Percentiles rank a stretch among this genome's conserved stretches.
These are phyloP conservation scores for Monosporascus cannonballus DNA, from an alignment of 2,329 filamentous ascomycete species.

Conservation along the genomic window DNA sequence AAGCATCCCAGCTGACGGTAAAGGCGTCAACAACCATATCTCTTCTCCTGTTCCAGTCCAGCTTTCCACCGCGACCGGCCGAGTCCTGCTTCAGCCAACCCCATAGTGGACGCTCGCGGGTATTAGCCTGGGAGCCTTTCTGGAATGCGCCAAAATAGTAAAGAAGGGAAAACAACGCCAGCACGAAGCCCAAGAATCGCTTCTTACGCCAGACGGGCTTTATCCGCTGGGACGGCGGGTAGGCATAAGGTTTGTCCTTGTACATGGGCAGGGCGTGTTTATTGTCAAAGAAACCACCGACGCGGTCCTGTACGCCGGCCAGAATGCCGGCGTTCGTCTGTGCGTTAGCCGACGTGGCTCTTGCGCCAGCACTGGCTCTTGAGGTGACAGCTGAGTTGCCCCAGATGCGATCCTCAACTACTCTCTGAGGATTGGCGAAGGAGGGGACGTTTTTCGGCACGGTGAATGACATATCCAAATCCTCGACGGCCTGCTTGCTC, in stretches of 20 bases:
- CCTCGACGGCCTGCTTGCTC: constrained; percentile 29
- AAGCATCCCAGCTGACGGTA: constrained; percentile 84
- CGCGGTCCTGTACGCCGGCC: constrained; percentile 52
- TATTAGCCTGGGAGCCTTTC: constrained; percentile 22
- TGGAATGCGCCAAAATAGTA: constrained; percentile 66
- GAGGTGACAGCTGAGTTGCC: constrained; percentile 41
- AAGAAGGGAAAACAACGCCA: constrained; percentile 51
- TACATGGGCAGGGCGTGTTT: constrained; percentile 76
- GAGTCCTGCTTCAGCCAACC: constrained; percentile 49
- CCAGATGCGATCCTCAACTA: constrained; percentile 63
- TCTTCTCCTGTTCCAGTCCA: constrained; percentile 73
- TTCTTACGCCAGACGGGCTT: constrained; percentile 59
- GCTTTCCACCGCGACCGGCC: constrained; percentile 32
- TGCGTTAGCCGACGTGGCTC: constrained; percentile 21
- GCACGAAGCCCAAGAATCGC: constrained; percentile 46
- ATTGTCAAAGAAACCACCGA: constrained; percentile 60
- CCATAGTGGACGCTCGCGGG: constrained; percentile 42
- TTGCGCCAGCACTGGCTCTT: constrained; percentile 32
- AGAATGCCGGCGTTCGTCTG: constrained; percentile 31
- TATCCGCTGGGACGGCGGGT: constrained; percentile 53
- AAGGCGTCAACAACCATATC: constrained; percentile 86
- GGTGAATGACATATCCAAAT: constrained; percentile 55
- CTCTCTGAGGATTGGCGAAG: constrained; percentile 58
- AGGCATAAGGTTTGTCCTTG: constrained; percentile 93
- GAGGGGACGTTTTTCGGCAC: constrained; percentile 65